Evolutionary conservation across 441 rosid genomes (phyloP).

Genomic region (Mallotus japonicus): DNA sequence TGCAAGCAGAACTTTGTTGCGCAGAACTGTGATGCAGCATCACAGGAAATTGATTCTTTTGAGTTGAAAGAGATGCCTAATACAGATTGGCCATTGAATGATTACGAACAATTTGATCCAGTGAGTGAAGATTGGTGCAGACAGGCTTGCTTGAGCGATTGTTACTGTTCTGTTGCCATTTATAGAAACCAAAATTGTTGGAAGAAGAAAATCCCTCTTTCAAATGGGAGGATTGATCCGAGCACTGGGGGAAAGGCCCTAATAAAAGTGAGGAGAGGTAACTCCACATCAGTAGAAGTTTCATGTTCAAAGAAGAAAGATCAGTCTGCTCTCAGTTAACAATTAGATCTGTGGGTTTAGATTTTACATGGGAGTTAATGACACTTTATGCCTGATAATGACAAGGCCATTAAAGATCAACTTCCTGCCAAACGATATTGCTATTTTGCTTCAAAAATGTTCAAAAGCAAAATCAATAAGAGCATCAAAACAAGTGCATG

Average conservation of each 20-base stretch:
- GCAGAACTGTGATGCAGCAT: constrained; percentile 29
- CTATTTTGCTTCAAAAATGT: too few species aligned
- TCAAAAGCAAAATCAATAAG: too few species aligned
- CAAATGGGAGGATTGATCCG: constrained; percentile 24
- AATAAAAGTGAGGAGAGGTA: constrained; percentile 21
- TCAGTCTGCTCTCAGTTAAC: neutral
- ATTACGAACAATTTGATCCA: constrained; percentile 25
- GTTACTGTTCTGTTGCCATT: constrained; percentile 43
- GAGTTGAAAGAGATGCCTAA: neutral
- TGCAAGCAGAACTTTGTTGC: constrained; percentile 35
- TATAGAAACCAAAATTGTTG: constrained; percentile 30
- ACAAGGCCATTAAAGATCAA: too few species aligned
- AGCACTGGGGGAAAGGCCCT: constrained; percentile 19
- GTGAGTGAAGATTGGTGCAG: constrained; percentile 30
- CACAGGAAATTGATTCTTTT: constrained; percentile 10
- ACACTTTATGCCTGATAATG: too few species aligned
- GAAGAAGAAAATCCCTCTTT: constrained; percentile 43
- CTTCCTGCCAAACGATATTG: too few species aligned
- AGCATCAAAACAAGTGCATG: too few species aligned
- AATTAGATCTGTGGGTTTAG: too few species aligned
- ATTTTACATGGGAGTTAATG: too few species aligned
- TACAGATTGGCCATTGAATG: constrained; percentile 38
- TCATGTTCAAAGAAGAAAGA: neutral
- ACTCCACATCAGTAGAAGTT: constrained; percentile 1
- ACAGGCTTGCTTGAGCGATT: constrained; percentile 42